A percentile compares a stretch with the other conserved stretches of the same genome.
Conservation (phyloP, 2,329 filamentous ascomycete species). For the Ceratocystis diversiconidia region DNA sequence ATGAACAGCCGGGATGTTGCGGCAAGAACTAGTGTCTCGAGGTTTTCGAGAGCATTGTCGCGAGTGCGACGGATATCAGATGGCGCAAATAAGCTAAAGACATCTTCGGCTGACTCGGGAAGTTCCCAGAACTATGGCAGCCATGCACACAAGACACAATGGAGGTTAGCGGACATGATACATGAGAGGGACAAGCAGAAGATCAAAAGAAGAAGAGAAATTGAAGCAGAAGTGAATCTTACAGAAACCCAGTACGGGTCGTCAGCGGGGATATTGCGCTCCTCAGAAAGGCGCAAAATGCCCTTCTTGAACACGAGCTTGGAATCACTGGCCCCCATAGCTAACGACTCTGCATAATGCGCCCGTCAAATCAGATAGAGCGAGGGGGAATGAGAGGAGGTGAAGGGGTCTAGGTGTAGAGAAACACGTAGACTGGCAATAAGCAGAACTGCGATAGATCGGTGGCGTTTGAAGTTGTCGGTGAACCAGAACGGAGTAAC, state of each 20-base stretch:
- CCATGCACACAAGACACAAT: not conserved
- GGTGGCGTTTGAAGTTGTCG: not conserved
- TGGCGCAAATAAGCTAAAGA: constrained; percentile 89
- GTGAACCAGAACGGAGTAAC: not conserved
- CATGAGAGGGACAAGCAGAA: constrained; percentile 13
- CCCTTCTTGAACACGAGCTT: constrained; percentile 98
- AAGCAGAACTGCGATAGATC: not conserved
- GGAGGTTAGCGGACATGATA: not conserved
- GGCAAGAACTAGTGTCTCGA: constrained; percentile 76
- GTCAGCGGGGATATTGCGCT: constrained; percentile 71
- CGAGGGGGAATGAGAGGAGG: not conserved
- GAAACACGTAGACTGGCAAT: not conserved
- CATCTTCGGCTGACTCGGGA: constrained; percentile 85
- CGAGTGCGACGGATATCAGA: constrained; percentile 77
- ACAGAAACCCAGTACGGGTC: constrained; percentile 90
- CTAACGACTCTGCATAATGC: constrained; percentile 11
- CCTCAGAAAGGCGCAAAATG: constrained; percentile 91
- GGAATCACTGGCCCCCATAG: constrained; percentile 94
- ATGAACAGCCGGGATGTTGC: constrained; percentile 70
- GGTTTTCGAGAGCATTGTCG: constrained; percentile 70
- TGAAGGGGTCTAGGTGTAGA: not conserved
- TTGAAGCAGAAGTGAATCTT: constrained; percentile 26
- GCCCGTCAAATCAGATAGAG: not conserved
- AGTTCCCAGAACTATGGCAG: constrained; percentile 81
- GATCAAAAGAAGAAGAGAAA: not conserved